Percentiles rank a stretch among this genome's conserved stretches.
These are phyloP conservation scores for Aspergillus sp. DNA, from an alignment of 2,329 filamentous ascomycete species.

Conservation along the genomic window DNA sequence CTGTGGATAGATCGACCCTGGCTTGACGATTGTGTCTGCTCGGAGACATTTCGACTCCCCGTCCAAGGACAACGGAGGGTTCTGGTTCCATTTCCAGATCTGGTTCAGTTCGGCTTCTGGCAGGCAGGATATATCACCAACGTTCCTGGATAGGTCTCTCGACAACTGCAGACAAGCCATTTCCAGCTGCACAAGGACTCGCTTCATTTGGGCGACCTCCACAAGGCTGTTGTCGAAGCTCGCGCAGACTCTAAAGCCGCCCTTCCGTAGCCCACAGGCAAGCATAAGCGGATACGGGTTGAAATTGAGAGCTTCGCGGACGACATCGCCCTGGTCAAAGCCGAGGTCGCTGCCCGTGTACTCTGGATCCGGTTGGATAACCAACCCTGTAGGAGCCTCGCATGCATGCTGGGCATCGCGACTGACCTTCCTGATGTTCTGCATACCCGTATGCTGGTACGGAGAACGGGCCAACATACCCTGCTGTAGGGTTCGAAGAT, in stretches of 20 bases:
- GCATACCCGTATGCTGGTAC: slow-evolving; percentile 42
- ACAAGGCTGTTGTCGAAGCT: slow-evolving; percentile 36
- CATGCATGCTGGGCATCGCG: slow-evolving; percentile 30
- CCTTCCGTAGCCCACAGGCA: slow-evolving; percentile 35
- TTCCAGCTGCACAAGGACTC: slow-evolving; percentile 29
- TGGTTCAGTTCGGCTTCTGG: slow-evolving; percentile 28
- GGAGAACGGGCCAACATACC: slow-evolving; percentile 30
- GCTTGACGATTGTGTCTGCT: slow-evolving; percentile 12
- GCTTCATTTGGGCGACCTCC: slow-evolving; percentile 26
- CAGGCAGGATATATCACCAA: slow-evolving; percentile 30
- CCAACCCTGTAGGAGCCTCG: slow-evolving; percentile 26
- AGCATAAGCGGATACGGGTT: slow-evolving; percentile 44
- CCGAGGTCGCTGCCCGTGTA: slow-evolving; percentile 29
- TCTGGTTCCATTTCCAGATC: slow-evolving; percentile 37
- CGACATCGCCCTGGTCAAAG: slow-evolving; percentile 26
- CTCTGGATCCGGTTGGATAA: slow-evolving; percentile 32
- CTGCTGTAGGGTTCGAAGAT: slow-evolving; percentile 23
- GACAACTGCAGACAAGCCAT: slow-evolving; percentile 18
- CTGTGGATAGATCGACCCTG: slow-evolving; percentile 26
- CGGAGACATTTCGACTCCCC: slow-evolving; percentile 14
- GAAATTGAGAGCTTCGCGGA: slow-evolving; percentile 32
- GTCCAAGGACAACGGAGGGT: slow-evolving; percentile 27
- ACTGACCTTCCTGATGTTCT: slow-evolving; percentile 38
- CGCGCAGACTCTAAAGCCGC: slow-evolving; percentile 35
- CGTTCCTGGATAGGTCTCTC: slow-evolving; percentile 14